These are phyloP conservation scores for Flaveria sonorensis DNA, from an alignment of 129 eudicot genomes.

Conservation along the genomic window DNA sequence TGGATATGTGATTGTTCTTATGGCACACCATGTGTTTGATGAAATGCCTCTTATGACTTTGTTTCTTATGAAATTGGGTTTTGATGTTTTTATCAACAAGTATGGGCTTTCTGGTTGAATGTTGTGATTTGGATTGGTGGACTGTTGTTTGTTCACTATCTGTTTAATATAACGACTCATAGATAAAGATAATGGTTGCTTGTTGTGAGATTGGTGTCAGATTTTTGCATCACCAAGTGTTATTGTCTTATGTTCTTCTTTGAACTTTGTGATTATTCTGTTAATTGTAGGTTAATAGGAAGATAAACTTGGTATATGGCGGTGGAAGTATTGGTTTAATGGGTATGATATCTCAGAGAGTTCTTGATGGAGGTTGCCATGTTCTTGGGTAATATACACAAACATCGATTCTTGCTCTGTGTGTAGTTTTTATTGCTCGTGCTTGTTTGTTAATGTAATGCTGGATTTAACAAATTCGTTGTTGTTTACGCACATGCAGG, in stretches of 20 bases:
- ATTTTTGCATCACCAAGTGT: background rate
- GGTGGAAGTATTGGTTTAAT: constrained; percentile 98
- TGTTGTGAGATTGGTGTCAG: constrained; percentile 5
- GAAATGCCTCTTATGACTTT: constrained; percentile 2
- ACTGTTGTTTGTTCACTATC: constrained; percentile 23
- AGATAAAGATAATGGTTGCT: constrained; percentile 24
- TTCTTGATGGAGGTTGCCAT: constrained; percentile 82
- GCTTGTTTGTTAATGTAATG: background rate
- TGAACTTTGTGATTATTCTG: background rate
- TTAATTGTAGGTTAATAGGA: constrained; percentile 64
- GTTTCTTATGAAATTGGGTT: constrained; percentile 15
- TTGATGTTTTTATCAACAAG: background rate
- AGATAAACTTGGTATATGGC: constrained; percentile 91
- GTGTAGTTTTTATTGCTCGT: background rate
- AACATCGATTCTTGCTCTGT: constrained; percentile 5
- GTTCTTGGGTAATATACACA: constrained; percentile 76
- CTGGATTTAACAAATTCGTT: constrained; percentile 23
- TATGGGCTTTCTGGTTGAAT: background rate
- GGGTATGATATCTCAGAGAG: constrained; percentile 86
- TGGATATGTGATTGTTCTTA: constrained; percentile 18
- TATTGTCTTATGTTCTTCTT: background rate
- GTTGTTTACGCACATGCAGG: constrained; percentile 50
- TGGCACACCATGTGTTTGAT: constrained; percentile 24
- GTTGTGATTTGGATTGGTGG: constrained; percentile 12
- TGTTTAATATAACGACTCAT: constrained; percentile 21